These are phyloP conservation scores for Sphaerostilbella broomeana DNA, from an alignment of 2,329 filamentous ascomycete species.

Conservation along the genomic window DNA sequence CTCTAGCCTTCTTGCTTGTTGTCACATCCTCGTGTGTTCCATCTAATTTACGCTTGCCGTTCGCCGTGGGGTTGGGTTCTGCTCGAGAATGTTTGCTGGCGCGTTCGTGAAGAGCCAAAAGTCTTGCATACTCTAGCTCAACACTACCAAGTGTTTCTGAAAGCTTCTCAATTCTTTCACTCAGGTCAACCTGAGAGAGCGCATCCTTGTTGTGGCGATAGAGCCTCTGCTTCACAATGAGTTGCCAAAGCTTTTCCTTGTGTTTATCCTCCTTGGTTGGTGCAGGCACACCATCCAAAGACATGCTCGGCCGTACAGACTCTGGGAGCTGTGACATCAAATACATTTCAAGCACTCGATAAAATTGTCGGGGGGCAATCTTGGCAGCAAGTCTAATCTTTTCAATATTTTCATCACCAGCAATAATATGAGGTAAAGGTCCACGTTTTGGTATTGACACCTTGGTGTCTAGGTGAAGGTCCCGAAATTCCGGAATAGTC, in stretches of 20 bases:
- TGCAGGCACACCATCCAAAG: conserved; percentile 34
- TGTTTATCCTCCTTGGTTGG: conserved; percentile 52
- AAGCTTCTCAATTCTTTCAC: conserved; percentile 65
- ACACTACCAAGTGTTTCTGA: conserved; percentile 62
- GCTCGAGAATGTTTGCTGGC: conserved; percentile 23
- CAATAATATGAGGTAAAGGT: conserved; percentile 43
- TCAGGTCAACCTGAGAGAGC: conserved; percentile 60
- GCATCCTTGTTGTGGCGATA: conserved; percentile 68
- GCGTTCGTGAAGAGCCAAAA: conserved; percentile 47
- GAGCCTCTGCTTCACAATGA: conserved; percentile 70
- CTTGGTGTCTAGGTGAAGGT: conserved; percentile 48
- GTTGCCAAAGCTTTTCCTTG: conserved; percentile 62
- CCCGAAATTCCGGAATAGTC: conserved; percentile 49
- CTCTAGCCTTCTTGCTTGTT: conserved; percentile 40
- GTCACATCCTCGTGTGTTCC: conserved; percentile 20
- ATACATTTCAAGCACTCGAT: conserved; percentile 69
- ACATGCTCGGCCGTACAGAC: conserved; percentile 48
- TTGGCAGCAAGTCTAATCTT: conserved; percentile 56
- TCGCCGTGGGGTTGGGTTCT: conserved; percentile 16
- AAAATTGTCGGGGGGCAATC: conserved; percentile 71
- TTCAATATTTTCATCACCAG: conserved; percentile 52
- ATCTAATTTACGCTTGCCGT: conserved; percentile 42
- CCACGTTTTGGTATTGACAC: conserved; percentile 44
- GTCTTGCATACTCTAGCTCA: conserved; percentile 64
- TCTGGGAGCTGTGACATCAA: conserved; percentile 54